Evolutionary conservation across 2,329 filamentous ascomycete species (phyloP), one percentile per base, ranked within the genome.

Genomic region (Mycosphaerella sp.): DNA sequence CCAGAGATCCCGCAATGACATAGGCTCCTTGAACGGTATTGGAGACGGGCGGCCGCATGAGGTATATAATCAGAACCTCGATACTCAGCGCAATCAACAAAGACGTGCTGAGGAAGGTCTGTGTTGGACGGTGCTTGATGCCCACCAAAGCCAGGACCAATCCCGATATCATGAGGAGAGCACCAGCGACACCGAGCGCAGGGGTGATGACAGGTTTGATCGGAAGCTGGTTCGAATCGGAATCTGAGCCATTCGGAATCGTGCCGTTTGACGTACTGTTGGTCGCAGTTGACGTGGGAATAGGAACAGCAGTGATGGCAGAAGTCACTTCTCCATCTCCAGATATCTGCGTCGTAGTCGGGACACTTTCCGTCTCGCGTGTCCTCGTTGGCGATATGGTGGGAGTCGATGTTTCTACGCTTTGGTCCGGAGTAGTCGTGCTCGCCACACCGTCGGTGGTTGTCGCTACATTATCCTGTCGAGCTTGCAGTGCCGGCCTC

Each of bases 1-100:
- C 85, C 58, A 89, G 72, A 36, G 88, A 78, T 2, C 80, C 81
- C 2, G 89, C 91, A 6, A 90, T 87, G 36, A 97, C 80, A 69
- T 93, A 96, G 31, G 83, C 92, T 26, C 89, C 92, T 71, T 96
- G 89, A 2, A 93, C 75, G 0, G 82, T 87, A 67, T 87, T 74
- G 55, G 78, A 82, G 39, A 95, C 80, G 0, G 90, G 89, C 0
- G 84, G 80, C 51, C 79, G 85, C 86, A 95, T 93, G 39, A 96
- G 85, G 68, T 96, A 96, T 43, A 95, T 71, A 51, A 96, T 89
- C 21, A 97, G 76, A 2, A 95, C 75, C 67, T 86, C 82, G 10
- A 93, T 84, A 12, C 86, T 83, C 36, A 96, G 73, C 43, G 84
- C 80, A 21, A 81, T 78, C 26, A 93, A 75, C 63, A 87, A 91